A percentile compares a stretch with the other conserved stretches of the same genome.
Conservation (phyloP, 495 filamentous ascomycete species). For the Penicillium dipodomyicola region DNA sequence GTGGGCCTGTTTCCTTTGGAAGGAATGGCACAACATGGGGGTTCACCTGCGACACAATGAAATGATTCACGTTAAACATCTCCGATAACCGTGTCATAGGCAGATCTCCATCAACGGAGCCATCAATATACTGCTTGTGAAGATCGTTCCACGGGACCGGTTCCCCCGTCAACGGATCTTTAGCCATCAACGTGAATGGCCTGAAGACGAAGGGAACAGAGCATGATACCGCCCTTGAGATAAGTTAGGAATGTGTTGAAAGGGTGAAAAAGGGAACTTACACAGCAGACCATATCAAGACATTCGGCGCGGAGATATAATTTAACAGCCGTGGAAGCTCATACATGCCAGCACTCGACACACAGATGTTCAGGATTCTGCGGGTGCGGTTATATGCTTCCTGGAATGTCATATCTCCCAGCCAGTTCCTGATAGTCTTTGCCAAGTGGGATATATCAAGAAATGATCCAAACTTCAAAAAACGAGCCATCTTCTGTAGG, state of each 20-base stretch:
- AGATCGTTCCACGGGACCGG: conserved; percentile 80
- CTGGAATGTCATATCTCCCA: conserved; percentile 90
- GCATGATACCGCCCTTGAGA: conserved; percentile 73
- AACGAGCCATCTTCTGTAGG: conserved; percentile 65
- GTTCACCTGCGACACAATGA: conserved; percentile 95
- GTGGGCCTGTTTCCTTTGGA: conserved; percentile 62
- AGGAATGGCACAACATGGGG: conserved; percentile 91
- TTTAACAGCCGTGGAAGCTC: conserved; percentile 85
- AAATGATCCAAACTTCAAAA: conserved; percentile 77
- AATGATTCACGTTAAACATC: conserved; percentile 98
- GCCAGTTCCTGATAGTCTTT: conserved; percentile 71
- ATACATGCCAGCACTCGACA: conserved; percentile 82
- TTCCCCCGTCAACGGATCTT: conserved; percentile 77
- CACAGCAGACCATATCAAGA: conserved; percentile 96
- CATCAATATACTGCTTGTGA: conserved; percentile 84
- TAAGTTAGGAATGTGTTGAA: conserved; percentile 9
- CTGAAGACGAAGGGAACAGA: conserved; percentile 88
- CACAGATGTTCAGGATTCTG: conserved; percentile 87
- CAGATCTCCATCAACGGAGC: conserved; percentile 89
- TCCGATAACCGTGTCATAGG: conserved; percentile 89
- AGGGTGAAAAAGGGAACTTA: conserved; percentile 38
- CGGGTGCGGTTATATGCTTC: conserved; percentile 92
- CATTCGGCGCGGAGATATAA: conserved; percentile 89
- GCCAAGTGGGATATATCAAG: conserved; percentile 79
- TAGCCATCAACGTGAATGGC: conserved; percentile 72